Conservation (phyloP, 2,329 filamentous ascomycete genomes). For the Septoria petroselini region DNA sequence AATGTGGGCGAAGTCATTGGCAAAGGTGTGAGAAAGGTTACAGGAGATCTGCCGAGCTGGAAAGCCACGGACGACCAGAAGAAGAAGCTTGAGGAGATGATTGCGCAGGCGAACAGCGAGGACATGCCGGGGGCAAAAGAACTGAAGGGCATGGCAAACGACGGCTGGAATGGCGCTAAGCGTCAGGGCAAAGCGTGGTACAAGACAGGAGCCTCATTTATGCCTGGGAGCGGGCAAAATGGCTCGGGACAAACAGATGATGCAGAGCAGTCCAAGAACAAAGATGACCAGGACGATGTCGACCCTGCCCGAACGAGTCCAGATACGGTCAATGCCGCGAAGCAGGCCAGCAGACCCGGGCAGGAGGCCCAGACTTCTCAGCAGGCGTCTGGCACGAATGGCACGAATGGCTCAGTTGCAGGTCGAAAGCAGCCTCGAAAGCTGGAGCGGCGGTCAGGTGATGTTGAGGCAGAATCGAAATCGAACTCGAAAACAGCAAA, state of each 20-base stretch:
- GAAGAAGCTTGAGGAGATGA: constrained; percentile 34
- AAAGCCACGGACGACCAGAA: constrained; percentile 36
- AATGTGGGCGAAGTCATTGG: constrained; percentile 32
- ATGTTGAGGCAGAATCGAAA: neutral
- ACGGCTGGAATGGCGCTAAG: constrained; percentile 13
- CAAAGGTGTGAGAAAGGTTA: constrained; percentile 29
- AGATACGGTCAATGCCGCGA: constrained; percentile 15
- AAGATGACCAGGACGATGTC: constrained; percentile 8
- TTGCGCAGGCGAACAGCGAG: constrained; percentile 32
- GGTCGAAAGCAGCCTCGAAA: constrained; percentile 23
- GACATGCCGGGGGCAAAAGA: constrained; percentile 27
- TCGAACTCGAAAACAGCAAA: neutral
- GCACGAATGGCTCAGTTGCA: neutral
- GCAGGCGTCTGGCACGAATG: neutral
- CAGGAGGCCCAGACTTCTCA: neutral
- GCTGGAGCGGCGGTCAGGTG: constrained; percentile 17
- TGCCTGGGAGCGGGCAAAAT: constrained; percentile 12
- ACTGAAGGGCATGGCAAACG: constrained; percentile 20
- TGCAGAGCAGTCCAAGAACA: constrained; percentile 12
- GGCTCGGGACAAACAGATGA: constrained; percentile 11
- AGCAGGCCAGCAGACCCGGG: constrained; percentile 7
- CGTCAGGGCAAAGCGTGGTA: constrained; percentile 15
- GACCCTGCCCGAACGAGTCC: constrained; percentile 10
- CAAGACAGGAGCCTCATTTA: constrained; percentile 16
- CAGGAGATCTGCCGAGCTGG: constrained; percentile 33